These are phyloP conservation scores for Phaeomoniella chlamydospora DNA, from an alignment of 2,329 filamentous ascomycete species.

Conservation along the genomic window DNA sequence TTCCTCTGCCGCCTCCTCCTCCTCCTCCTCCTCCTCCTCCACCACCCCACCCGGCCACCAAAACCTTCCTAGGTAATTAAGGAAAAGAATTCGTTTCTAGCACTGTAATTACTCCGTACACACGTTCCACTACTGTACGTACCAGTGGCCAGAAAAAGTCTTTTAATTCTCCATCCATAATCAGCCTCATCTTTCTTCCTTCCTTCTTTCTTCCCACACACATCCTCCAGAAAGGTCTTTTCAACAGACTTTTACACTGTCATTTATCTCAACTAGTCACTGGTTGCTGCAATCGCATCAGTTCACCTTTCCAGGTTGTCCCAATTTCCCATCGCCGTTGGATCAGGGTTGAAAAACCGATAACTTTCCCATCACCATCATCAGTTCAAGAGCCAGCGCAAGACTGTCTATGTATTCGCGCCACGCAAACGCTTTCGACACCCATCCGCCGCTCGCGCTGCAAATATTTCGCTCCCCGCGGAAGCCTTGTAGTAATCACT, in stretches of 20 bases:
- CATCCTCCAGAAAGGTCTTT: too few species aligned
- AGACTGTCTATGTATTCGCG: constrained; percentile 97
- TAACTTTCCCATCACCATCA: constrained; percentile 5
- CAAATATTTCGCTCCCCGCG: constrained; percentile 91
- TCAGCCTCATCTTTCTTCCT: constrained; percentile 11
- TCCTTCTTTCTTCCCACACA: constrained; percentile 9
- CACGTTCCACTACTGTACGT: too few species aligned
- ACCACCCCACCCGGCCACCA: too few species aligned
- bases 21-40: too few species aligned
- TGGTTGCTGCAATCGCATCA: neutral
- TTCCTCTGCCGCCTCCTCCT: too few species aligned
- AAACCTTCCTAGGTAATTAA: too few species aligned
- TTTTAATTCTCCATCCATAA: constrained; percentile 9
- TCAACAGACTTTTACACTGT: neutral
- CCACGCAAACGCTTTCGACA: constrained; percentile 86
- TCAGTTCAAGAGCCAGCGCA: constrained; percentile 10
- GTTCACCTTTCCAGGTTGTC: too few species aligned
- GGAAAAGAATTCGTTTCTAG: too few species aligned
- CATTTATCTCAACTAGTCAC: neutral
- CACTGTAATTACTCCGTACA: too few species aligned
- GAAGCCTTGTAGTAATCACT: constrained; percentile 82
- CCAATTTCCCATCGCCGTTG: too few species aligned
- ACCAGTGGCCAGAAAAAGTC: constrained; percentile 1
- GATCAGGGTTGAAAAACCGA: too few species aligned
- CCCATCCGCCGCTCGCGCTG: constrained; percentile 88